phyloP scores from a whole-genome alignment of 2,329 filamentous ascomycete species.

The Beauveria caledonica region DNA sequence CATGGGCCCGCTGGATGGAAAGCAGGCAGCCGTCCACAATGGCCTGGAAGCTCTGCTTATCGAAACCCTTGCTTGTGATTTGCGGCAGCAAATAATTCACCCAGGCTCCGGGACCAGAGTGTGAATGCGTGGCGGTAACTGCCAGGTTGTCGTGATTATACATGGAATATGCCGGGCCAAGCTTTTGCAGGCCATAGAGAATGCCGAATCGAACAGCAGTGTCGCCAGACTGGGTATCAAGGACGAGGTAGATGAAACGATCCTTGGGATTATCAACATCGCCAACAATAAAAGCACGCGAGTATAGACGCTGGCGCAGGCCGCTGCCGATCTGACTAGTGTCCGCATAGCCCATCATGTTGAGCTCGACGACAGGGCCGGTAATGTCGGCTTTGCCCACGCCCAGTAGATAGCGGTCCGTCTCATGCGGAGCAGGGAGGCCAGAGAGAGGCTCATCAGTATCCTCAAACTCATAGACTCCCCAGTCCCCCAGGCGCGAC shows the following conservation, averaged over 20 bases:
- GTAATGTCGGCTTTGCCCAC: constrained; percentile 49
- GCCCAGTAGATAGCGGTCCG: constrained; percentile 36
- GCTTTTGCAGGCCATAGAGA: constrained; percentile 56
- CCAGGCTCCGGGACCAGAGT: constrained; percentile 85
- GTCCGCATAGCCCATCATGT: constrained; percentile 83
- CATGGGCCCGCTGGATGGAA: constrained; percentile 73
- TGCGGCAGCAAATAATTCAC: constrained; percentile 87
- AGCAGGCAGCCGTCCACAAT: constrained; percentile 77
- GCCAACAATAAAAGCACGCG: constrained; percentile 79
- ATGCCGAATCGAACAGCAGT: constrained; percentile 81
- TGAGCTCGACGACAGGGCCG: constrained; percentile 77
- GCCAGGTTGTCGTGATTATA: constrained; percentile 72
- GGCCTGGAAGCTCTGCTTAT: constrained; percentile 75
- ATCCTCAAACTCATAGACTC: constrained; percentile 6
- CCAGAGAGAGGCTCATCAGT: background rate
- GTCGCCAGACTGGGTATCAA: constrained; percentile 82
- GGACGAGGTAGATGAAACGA: constrained; percentile 74
- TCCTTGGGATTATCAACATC: constrained; percentile 55
- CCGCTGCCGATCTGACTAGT: constrained; percentile 72
- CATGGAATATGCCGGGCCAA: constrained; percentile 64
- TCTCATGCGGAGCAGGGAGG: constrained; percentile 9
- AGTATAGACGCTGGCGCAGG: constrained; percentile 76
- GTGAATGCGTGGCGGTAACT: constrained; percentile 85
- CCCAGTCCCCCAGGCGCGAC: constrained; percentile 10
- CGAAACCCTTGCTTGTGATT: constrained; percentile 77